Evolutionary conservation across 768 basidiomycete genomes (phyloP).

Genomic region (Paxillus involutus): DNA sequence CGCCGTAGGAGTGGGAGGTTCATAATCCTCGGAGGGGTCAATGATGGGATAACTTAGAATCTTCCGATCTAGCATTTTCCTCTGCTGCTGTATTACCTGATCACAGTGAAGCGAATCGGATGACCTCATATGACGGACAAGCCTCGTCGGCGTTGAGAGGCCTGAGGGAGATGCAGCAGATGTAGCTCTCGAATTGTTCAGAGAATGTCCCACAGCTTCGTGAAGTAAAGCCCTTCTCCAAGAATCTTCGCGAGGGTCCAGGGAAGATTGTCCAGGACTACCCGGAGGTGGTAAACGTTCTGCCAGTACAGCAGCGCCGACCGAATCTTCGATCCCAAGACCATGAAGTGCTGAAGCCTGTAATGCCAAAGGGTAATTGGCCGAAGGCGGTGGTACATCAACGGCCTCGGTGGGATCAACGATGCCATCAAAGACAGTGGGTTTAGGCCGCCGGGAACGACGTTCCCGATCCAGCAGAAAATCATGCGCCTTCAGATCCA

Average conservation of each 20-base stretch:
- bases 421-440: slow-evolving; percentile 49
- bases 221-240: slow-evolving; percentile 79
- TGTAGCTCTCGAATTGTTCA: slow-evolving; percentile 56
- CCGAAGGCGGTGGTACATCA: slow-evolving; percentile 70
- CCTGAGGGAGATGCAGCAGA: slow-evolving; percentile 33
- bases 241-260: slow-evolving; percentile 56
- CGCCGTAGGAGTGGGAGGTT: slow-evolving; percentile 18
- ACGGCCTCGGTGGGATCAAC: slow-evolving; percentile 86
- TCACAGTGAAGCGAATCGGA: slow-evolving; percentile 21
- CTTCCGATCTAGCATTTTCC: slow-evolving; percentile 39
- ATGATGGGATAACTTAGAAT: slow-evolving; percentile 43
- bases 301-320: slow-evolving; percentile 74
- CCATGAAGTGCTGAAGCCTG: slow-evolving; percentile 75
- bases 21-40: slow-evolving; percentile 32
- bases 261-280: slow-evolving; percentile 58
- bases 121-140: slow-evolving; percentile 19
- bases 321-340: slow-evolving; percentile 70
- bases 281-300: slow-evolving; percentile 67
- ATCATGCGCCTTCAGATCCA: slow-evolving; percentile 61
- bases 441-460: slow-evolving; percentile 37
- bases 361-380: slow-evolving; percentile 69
- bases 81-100: slow-evolving; percentile 21
- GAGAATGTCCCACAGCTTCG: slow-evolving; percentile 76
- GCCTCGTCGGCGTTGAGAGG: slow-evolving; percentile 38
- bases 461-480: slow-evolving; percentile 46